Conservation (phyloP, 352 stramenopile genomes). For the Pythium dissimile region DNA sequence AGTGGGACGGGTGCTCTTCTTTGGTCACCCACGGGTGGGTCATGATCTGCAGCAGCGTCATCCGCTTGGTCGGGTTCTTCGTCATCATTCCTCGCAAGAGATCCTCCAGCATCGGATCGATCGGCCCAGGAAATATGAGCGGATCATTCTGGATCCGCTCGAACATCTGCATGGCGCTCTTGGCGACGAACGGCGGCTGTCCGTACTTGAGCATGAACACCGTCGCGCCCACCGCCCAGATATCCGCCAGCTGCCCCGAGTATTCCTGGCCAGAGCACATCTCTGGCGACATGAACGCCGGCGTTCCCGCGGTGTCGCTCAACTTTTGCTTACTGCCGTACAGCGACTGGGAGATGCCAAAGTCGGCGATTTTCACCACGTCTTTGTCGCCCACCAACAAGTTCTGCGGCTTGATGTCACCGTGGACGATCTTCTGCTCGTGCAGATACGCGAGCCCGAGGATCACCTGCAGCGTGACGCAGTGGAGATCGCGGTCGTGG, state of each 20-base stretch:
- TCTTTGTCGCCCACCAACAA: slow-evolving; percentile 84
- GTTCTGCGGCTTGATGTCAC: slow-evolving; percentile 88
- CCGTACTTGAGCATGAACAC: slow-evolving; percentile 90
- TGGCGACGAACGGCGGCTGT: slow-evolving; percentile 85
- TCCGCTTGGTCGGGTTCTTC: slow-evolving; percentile 50
- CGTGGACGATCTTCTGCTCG: slow-evolving; percentile 81
- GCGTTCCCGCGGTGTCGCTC: slow-evolving; percentile 79
- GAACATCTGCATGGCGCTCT: slow-evolving; percentile 87
- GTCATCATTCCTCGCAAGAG: slow-evolving; percentile 64
- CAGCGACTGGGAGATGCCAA: slow-evolving; percentile 87
- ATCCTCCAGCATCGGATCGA: slow-evolving; percentile 54
- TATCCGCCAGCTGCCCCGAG: slow-evolving; percentile 85
- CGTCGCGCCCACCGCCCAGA: slow-evolving; percentile 89
- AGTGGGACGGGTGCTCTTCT: slow-evolving; percentile 38
- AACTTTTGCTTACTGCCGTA: slow-evolving; percentile 81
- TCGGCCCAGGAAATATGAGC: slow-evolving; percentile 51
- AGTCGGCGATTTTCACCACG: slow-evolving; percentile 91
- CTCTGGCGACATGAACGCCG: slow-evolving; percentile 92
- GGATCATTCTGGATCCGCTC: slow-evolving; percentile 83
- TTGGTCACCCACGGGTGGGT: slow-evolving; percentile 78
- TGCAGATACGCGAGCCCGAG: slow-evolving; percentile 89
- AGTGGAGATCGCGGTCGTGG: slow-evolving; percentile 69
- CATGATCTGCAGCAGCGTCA: slow-evolving; percentile 67
- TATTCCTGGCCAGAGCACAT: slow-evolving; percentile 86
- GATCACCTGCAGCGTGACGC: slow-evolving; percentile 69